Evolutionary conservation across 2,329 filamentous ascomycete species (phyloP), one percentile per base, ranked within the genome.

Genomic region (Cladophialophora carrionii): DNA sequence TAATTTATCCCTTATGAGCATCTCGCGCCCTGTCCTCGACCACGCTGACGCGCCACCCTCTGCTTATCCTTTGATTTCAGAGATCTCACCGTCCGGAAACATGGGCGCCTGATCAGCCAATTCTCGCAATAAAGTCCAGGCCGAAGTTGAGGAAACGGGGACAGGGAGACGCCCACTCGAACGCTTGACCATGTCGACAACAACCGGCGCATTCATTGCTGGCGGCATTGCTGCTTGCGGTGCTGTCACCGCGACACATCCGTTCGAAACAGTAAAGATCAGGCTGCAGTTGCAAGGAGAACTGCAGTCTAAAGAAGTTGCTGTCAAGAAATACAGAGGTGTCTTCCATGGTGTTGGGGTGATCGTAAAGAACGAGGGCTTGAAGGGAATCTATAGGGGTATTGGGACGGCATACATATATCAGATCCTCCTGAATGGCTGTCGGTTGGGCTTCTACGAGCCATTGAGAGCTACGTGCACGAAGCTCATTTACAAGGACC

Each of bases 211-310:
- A 68, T 99, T 99, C 83, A 87, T 98, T 74, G 94, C 95, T 63
- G 95, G 95, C 76, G 95, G 95, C 76, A 90, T 99, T 75, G 95
- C 95, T 76, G 95, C 95, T 71, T 98, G 94, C 80, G 95, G 95
- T 75, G 95, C 95, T 70, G 95, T 99, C 64, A 98, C 94, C 48
- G 93, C 96, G 71, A 98, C 95, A 57, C 95, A 99, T 79, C 93
- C 93, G 63, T 98, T 98, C 81, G 95, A 99, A 81, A 98, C 94
- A 12, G 92, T 99, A 77, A 99, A 99, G 86, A 98, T 98, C 76
- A 90, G 93, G 90, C 88, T 99, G 85, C 95, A 99, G 81, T 80
- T 99, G 62, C 95, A 99, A 79, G 95, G 95, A 78, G 95, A 99
- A 79, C 86, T 99, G 62, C 92, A 97, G 75, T 83, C 88, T 64